Percentiles rank a stretch among this genome's conserved stretches.
Evolutionary conservation across 1,284 basidiomycete genomes (phyloP).

Genomic region (Gomphus bonarii): DNA sequence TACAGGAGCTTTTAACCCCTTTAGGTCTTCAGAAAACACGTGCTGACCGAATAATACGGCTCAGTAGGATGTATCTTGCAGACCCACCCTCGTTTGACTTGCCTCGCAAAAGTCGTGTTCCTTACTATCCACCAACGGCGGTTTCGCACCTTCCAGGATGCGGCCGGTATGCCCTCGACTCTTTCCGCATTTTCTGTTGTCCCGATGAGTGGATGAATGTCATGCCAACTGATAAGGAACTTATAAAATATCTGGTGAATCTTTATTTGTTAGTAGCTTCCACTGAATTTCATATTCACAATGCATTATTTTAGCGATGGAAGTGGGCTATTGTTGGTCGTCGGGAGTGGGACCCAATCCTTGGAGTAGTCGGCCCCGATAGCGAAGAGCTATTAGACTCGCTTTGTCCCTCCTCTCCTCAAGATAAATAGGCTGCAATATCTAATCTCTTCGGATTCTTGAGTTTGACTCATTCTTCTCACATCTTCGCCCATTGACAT

Average conservation of each 20-base stretch:
- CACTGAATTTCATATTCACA: neutral
- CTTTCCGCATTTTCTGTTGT: conserved; percentile 53
- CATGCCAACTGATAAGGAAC: conserved; percentile 49
- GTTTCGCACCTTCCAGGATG: conserved; percentile 47
- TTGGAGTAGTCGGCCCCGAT: conserved; percentile 27
- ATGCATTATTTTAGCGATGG: conserved; percentile 36
- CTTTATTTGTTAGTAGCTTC: neutral
- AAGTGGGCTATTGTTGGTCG: conserved; percentile 46
- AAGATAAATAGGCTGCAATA: too few species aligned
- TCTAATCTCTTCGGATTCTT: too few species aligned
- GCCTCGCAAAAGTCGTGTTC: conserved; percentile 15
- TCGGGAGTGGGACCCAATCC: conserved; percentile 36
- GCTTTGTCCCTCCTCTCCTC: neutral
- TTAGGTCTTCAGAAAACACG: conserved; percentile 47
- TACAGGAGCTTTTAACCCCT: conserved; percentile 32
- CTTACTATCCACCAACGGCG: conserved; percentile 31
- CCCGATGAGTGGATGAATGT: conserved; percentile 46
- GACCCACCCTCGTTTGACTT: conserved; percentile 28
- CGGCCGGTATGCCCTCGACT: conserved; percentile 56
- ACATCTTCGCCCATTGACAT: neutral
- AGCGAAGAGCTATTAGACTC: neutral
- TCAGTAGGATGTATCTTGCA: conserved; percentile 36
- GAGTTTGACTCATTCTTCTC: neutral
- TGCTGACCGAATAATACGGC: conserved; percentile 35
- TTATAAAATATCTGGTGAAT: conserved; percentile 43